phyloP scores from a whole-genome alignment of 805 yeast species.

The Candida manassasensis region DNA sequence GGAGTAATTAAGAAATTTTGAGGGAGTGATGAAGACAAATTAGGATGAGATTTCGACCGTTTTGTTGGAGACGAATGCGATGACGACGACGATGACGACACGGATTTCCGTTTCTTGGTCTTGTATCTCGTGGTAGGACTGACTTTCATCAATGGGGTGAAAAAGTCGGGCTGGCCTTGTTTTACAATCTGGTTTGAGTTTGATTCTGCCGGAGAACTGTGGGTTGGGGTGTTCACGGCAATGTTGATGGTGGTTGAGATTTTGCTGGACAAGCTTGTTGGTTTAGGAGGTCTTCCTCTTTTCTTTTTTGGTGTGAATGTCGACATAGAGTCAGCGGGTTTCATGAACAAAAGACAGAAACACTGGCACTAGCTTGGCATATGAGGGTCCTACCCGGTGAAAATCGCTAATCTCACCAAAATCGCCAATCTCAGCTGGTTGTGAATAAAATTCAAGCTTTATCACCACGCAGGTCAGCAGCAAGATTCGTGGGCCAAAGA shows the following conservation, averaged over 20 bases:
- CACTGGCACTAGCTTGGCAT: no score
- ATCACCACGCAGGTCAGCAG: no score
- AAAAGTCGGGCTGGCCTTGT: slow-evolving; percentile 40
- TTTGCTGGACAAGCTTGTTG: slow-evolving; percentile 30
- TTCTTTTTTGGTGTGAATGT: slow-evolving; percentile 27
- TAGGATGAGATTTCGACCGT: slow-evolving; percentile 3
- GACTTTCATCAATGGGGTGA: slow-evolving; percentile 42
- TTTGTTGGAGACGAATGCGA: slow-evolving; percentile 7
- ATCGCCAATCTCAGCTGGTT: no score
- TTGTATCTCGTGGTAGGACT: slow-evolving; percentile 19
- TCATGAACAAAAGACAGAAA: no score
- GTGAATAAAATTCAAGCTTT: no score
- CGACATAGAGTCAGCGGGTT: slow-evolving; percentile 1
- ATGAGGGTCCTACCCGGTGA: no score
- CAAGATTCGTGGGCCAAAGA: no score
- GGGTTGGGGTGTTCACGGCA: slow-evolving; percentile 35
- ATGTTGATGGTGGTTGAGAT: slow-evolving; percentile 39
- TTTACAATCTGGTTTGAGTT: slow-evolving; percentile 34
- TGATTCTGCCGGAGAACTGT: slow-evolving; percentile 36
- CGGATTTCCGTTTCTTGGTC: slow-evolving; percentile 7
- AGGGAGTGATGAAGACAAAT: background rate
- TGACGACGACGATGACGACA: slow-evolving; percentile 1
- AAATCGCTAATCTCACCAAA: no score
- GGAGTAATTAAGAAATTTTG: slow-evolving; percentile 16
- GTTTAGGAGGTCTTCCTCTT: slow-evolving; percentile 46